Conservation (phyloP, 2,329 filamentous ascomycete species). For the Parastagonospora nodorum region DNA sequence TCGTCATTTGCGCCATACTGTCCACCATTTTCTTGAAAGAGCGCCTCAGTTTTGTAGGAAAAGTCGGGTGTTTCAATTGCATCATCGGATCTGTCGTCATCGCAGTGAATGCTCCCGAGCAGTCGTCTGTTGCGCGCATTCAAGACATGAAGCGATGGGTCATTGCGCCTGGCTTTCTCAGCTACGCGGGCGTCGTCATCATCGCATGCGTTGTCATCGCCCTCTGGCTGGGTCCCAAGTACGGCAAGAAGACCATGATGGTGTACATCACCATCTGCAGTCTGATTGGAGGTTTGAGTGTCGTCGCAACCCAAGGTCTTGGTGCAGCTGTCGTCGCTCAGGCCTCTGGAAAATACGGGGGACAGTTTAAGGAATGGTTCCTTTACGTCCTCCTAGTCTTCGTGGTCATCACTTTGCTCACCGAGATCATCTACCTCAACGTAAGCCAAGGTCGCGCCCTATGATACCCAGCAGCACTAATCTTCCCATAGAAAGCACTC, state of each 20-base stretch:
- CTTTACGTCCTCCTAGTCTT: slow-evolving; percentile 90
- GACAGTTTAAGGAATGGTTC: slow-evolving; percentile 98
- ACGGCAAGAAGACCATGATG: slow-evolving; percentile 96
- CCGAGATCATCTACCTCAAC: slow-evolving; percentile 94
- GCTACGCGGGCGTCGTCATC: slow-evolving; percentile 82
- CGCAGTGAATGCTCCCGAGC: slow-evolving; percentile 86
- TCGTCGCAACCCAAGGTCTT: slow-evolving; percentile 91
- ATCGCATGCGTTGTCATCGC: slow-evolving; percentile 73
- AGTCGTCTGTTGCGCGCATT: slow-evolving; percentile 84
- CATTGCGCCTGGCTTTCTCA: slow-evolving; percentile 82
- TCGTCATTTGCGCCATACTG: slow-evolving; percentile 88
- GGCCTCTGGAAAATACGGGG: slow-evolving; percentile 67
- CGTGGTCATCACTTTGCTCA: slow-evolving; percentile 84
- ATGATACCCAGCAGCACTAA: slow-evolving; percentile 34
- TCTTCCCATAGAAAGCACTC: slow-evolving; percentile 81
- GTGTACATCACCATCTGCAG: slow-evolving; percentile 97
- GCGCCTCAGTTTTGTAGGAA: slow-evolving; percentile 90
- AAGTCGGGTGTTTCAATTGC: slow-evolving; percentile 93
- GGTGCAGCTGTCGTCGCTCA: slow-evolving; percentile 91
- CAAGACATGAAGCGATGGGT: slow-evolving; percentile 92
- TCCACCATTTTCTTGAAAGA: slow-evolving; percentile 97
- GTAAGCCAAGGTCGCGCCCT: slow-evolving; percentile 60
- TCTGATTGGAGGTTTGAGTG: slow-evolving; percentile 89
- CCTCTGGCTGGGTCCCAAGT: slow-evolving; percentile 81
- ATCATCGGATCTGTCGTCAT: slow-evolving; percentile 93